These are phyloP conservation scores for Microcyclospora pomicola DNA, from an alignment of 2,329 filamentous ascomycete species.

Conservation along the genomic window DNA sequence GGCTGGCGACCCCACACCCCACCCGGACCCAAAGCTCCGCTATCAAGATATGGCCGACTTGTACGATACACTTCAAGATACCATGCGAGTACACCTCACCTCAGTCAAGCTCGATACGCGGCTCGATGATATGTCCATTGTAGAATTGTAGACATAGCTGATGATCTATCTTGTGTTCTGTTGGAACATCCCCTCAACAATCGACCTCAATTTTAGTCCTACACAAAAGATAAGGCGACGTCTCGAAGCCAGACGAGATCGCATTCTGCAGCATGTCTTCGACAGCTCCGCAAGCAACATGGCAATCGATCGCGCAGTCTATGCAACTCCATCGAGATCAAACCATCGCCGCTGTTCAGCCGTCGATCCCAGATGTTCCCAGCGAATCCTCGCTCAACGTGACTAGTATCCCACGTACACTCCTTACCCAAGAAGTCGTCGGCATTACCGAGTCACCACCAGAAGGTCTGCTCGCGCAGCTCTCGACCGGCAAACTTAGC, in stretches of 20 bases:
- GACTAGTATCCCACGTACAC: conserved; percentile 29
- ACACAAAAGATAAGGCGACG: too few species aligned
- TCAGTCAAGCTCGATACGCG: too few species aligned
- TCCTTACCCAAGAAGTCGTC: conserved; percentile 35
- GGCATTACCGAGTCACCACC: conserved; percentile 37
- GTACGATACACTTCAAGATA: too few species aligned
- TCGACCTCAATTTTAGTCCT: too few species aligned
- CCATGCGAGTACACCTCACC: too few species aligned
- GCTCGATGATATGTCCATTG: too few species aligned
- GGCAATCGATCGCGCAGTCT: conserved; percentile 35
- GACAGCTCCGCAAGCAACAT: conserved; percentile 13
- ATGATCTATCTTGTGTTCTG: too few species aligned
- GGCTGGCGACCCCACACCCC: too few species aligned
- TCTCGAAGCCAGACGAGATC: background rate
- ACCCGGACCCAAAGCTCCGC: too few species aligned
- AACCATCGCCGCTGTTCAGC: conserved; percentile 29
- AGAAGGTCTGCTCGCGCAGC: conserved; percentile 27
- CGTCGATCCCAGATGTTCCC: conserved; percentile 26
- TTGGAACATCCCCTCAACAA: too few species aligned
- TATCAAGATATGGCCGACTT: too few species aligned
- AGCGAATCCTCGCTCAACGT: conserved; percentile 31
- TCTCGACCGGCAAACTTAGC: conserved; percentile 32
- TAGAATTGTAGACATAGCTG: too few species aligned
- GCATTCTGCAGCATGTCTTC: background rate
- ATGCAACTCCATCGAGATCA: conserved; percentile 34